Percentiles rank a stretch among this genome's conserved stretches.
phyloP scores from a whole-genome alignment of 306 rosid genomes.

The Cicer arietinum region DNA sequence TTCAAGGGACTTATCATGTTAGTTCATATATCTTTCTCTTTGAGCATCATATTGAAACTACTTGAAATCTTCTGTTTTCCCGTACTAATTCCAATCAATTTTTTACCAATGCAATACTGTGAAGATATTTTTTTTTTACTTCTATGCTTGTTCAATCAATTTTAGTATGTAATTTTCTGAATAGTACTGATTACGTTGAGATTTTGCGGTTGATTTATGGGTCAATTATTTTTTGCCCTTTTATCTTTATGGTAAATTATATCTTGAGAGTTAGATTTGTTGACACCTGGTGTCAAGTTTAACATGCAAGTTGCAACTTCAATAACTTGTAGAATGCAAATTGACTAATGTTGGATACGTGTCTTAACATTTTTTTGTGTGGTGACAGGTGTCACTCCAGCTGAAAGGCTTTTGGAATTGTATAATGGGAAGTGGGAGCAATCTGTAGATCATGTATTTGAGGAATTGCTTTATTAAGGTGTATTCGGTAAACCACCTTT shows the following conservation, averaged over 20 bases:
- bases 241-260: not conserved
- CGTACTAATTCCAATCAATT: conserved; percentile 1
- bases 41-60: not conserved
- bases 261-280: not conserved
- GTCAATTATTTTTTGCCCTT: not conserved
- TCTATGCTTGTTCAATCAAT: conserved; percentile 7
- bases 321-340: not conserved
- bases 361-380: conserved; percentile 4
- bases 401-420: conserved; percentile 86
- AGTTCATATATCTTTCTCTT: not conserved
- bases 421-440: conserved; percentile 86
- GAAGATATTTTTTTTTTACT: not conserved
- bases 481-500: conserved; percentile 41
- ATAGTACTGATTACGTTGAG: not conserved
- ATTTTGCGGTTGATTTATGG: not conserved
- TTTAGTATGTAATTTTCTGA: not conserved
- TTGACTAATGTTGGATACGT: not conserved
- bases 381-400: conserved; percentile 84
- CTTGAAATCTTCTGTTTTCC: conserved; percentile 4
- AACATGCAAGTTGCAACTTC: not conserved
- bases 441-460: conserved; percentile 82
- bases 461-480: conserved; percentile 87
- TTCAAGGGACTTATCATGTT: not conserved
- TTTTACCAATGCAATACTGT: not conserved
- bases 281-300: not conserved